Conservation (phyloP, 306 rosid genomes). For the Cicer arietinum region DNA sequence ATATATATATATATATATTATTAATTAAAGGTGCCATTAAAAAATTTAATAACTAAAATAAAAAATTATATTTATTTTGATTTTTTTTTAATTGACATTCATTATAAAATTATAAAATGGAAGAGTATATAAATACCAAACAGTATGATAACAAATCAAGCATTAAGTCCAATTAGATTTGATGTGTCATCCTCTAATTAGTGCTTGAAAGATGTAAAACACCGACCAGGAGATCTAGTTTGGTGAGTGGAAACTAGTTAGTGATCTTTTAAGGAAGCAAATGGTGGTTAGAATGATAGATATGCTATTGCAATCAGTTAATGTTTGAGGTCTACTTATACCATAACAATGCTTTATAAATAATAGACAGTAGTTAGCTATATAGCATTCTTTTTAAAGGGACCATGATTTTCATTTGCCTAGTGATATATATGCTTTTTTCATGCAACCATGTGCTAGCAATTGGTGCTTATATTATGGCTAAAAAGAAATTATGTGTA, state of each 20-base stretch:
- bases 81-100: too few relatives aligned
- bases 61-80: too few relatives aligned
- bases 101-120: too few relatives aligned
- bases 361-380: conserved; percentile 49
- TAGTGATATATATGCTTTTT: conserved; percentile 42
- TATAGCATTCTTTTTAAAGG: conserved; percentile 49
- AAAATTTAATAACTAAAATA: too few relatives aligned
- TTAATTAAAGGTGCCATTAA: too few relatives aligned
- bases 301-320: conserved; percentile 44
- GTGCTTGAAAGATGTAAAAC: conserved; percentile 50
- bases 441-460: conserved; percentile 81
- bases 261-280: conserved; percentile 74
- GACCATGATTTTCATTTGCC: conserved; percentile 40
- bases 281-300: conserved; percentile 52
- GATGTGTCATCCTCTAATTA: conserved; percentile 26
- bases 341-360: conserved; percentile 48
- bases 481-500: conserved; percentile 40
- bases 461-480: conserved; percentile 59
- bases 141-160: neutral
- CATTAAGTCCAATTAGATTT: conserved; percentile 23
- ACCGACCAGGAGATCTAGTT: conserved; percentile 60
- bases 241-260: conserved; percentile 50
- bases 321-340: conserved; percentile 61
- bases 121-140: too few relatives aligned
- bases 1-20: too few relatives aligned